Base-by-base conservation (phyloP, 805 yeast species). In the Jamesozyma rosinii region DNA sequence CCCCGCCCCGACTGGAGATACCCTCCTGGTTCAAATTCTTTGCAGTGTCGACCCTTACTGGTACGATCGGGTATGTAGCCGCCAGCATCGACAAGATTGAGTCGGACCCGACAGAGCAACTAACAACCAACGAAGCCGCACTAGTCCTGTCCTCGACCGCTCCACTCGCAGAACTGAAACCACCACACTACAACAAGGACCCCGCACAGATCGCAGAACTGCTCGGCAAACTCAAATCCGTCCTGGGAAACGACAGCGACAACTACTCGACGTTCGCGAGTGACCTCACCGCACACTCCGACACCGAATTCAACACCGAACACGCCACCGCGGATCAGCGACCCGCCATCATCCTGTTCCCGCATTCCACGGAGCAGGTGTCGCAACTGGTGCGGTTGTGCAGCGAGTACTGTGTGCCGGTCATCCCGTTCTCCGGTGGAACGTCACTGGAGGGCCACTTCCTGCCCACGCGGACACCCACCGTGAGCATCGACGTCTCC, bases 401-500 rank as follows among this genome's bases (percentile, higher is more conserved):
- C 43, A 77, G 81, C 53, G 67, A 72, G 48, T 71, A 76, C 54
- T 65, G 60, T 31, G 70, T 84, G 3, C 90, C 94, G 4, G 77
- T 83, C 44, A 77, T 84, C n/a, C 88, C 92, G 1, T 81, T 64
- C 45, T 75, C 86, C 1, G 94, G 92, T 9, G 86, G 86, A 26
- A 78, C 92, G 0, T 81, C 90, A 0, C 64, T 84, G 34, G 94
- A 84, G 59, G 94, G 92, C n/a, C 88, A 84, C 55, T 81, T 77
- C 58, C 69, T 81, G 38, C 80, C 85, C 4, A 80, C 88, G 0
- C 69, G 88, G 52, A 83, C 84, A 1, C 72, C 85, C 26, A 75
- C 83, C 8, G 69, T 82, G 3, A 69, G 75, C 38, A 52, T 81
- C 33, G 90, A 83, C 56, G 59, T 82, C 34, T 67, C 77, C 14